phyloP scores from a whole-genome alignment of 1,139 yeast genomes.

The Lodderomyces parapsilosis region DNA sequence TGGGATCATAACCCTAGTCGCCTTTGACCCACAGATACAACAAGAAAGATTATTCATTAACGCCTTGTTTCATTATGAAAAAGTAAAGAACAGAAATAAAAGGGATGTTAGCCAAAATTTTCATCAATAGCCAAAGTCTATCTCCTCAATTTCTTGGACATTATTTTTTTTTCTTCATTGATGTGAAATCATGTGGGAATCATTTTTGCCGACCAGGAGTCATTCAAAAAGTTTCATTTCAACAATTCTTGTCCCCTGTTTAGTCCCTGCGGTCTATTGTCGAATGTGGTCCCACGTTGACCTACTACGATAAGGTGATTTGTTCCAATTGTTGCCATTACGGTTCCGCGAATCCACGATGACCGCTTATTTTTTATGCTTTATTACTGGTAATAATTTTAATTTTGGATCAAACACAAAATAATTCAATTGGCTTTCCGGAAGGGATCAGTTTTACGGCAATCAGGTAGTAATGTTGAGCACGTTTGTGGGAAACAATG shows the following conservation, averaged over 20 bases:
- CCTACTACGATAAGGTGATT: neutral
- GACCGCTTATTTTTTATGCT: neutral
- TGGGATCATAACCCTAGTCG: neutral
- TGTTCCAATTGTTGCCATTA: neutral
- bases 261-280: neutral
- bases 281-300: neutral
- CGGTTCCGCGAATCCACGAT: neutral
- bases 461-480: neutral
- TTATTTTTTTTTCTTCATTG: neutral
- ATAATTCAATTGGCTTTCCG: neutral
- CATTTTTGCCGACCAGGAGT: neutral
- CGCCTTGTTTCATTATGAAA: neutral
- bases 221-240: neutral
- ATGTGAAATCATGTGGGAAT: neutral
- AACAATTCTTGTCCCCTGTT: neutral
- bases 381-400: too few relatives aligned
- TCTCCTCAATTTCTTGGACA: neutral
- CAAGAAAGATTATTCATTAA: neutral
- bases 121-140: neutral
- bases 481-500: neutral
- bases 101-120: neutral
- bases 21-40: neutral
- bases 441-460: neutral
- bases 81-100: neutral
- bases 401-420: too few relatives aligned